Conservation (phyloP, 345 rosid genomes). For the Syzygium oleosum region DNA sequence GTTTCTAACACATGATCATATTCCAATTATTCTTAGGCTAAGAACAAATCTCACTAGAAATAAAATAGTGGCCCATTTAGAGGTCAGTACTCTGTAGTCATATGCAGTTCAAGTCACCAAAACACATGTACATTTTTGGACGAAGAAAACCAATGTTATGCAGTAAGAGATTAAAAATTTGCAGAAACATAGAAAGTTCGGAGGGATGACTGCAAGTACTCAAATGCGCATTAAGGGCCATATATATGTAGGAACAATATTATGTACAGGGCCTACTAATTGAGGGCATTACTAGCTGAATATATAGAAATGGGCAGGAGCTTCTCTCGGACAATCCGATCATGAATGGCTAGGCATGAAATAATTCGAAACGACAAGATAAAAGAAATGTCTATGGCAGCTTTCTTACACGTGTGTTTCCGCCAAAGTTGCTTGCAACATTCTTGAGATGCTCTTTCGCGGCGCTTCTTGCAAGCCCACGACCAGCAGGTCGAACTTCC, state of each 20-base stretch:
- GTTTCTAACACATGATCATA: no score
- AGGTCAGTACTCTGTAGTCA: neutral
- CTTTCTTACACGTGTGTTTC: slow-evolving; percentile 31
- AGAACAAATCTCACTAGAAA: neutral
- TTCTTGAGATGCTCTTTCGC: slow-evolving; percentile 11
- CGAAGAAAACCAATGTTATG: neutral
- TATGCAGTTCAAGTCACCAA: neutral
- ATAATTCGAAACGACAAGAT: neutral
- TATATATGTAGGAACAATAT: neutral
- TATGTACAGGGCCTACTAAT: neutral
- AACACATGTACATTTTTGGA: neutral
- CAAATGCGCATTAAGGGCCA: neutral
- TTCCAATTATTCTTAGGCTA: neutral
- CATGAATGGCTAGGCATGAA: neutral
- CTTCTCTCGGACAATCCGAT: neutral
- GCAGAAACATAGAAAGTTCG: neutral
- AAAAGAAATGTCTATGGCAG: neutral
- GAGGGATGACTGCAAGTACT: neutral
- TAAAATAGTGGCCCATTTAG: neutral
- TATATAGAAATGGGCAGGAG: neutral
- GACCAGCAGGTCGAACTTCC: slow-evolving; percentile 32
- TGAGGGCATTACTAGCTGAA: neutral
- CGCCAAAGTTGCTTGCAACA: slow-evolving; percentile 25
- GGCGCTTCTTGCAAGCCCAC: slow-evolving; percentile 52
- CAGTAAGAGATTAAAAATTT: neutral